These are phyloP conservation scores for Thielaviopsis musarum DNA, from an alignment of 2,329 filamentous ascomycete genomes.

Conservation along the genomic window DNA sequence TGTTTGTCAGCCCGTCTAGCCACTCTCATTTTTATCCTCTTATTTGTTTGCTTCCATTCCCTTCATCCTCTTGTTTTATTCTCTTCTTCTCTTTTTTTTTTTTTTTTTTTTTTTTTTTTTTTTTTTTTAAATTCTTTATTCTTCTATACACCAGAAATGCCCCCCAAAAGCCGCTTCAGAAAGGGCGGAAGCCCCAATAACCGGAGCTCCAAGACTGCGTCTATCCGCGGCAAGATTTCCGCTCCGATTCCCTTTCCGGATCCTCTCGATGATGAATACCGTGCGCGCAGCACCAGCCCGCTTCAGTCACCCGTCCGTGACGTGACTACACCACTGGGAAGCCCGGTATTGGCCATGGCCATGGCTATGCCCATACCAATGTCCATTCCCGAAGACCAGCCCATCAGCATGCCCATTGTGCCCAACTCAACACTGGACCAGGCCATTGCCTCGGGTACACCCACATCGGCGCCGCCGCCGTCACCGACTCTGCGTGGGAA, in stretches of 20 bases:
- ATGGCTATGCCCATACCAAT: not conserved
- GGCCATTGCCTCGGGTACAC: not conserved
- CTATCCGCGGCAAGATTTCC: constrained; percentile 44
- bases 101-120: constrained; percentile 2
- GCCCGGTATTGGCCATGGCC: constrained; percentile 10
- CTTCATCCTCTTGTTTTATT: not conserved
- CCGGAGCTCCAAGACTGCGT: constrained; percentile 16
- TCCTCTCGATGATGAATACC: constrained; percentile 34
- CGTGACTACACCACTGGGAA: not conserved
- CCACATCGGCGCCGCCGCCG: not conserved
- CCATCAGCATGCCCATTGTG: constrained; percentile 9
- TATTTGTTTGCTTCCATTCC: not conserved
- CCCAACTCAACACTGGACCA: constrained; percentile 8
- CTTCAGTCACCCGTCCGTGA: constrained; percentile 14
- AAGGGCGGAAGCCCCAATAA: constrained; percentile 21
- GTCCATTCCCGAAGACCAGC: constrained; percentile 8
- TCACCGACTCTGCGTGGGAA: not conserved
- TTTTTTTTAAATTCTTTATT: not conserved
- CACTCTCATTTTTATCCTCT: not conserved
- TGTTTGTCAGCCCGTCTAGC: not conserved
- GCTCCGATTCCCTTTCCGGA: constrained; percentile 39
- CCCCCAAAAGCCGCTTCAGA: constrained; percentile 13
- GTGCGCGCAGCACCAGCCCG: constrained; percentile 20
- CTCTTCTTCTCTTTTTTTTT: not conserved
- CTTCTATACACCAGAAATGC: not conserved